These are phyloP conservation scores for Sordariomycetes sp. DNA, from an alignment of 2,329 filamentous ascomycete genomes.

Conservation along the genomic window DNA sequence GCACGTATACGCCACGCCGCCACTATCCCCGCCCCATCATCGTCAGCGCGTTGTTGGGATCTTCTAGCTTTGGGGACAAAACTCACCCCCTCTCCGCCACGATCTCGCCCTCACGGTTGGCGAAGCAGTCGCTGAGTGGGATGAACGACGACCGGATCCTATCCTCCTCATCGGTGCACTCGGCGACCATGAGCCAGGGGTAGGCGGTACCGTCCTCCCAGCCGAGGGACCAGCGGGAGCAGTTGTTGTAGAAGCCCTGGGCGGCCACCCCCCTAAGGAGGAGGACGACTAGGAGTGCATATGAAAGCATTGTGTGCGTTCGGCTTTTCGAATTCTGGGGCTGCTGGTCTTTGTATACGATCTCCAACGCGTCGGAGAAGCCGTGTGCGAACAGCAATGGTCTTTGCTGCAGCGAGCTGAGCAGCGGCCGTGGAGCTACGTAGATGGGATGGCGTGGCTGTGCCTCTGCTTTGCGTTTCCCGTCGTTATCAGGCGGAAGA, in stretches of 20 bases:
- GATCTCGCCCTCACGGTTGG: conserved; percentile 1
- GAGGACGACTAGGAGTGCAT: background rate
- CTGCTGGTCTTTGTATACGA: background rate
- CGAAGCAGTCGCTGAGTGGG: conserved; percentile 1
- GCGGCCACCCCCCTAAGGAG: background rate
- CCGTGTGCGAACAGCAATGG: background rate
- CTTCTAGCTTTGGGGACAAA: background rate
- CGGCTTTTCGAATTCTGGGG: background rate
- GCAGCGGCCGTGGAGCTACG: background rate
- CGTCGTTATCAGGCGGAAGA: background rate
- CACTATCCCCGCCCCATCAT: background rate
- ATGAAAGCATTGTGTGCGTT: background rate
- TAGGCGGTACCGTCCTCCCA: background rate
- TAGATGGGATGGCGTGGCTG: background rate
- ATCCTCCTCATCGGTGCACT: background rate
- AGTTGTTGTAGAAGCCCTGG: conserved; percentile 1
- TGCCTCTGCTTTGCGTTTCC: background rate
- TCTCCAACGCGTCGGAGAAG: background rate
- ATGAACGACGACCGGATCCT: background rate
- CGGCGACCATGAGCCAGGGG: background rate
- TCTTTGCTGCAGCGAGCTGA: background rate
- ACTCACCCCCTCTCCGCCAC: background rate
- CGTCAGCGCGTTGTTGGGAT: background rate
- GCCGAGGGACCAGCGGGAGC: background rate
- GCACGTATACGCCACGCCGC: background rate